Base-by-base conservation (phyloP, 108 stramenopile species). In the Fragilariopsis cylindrus region DNA sequence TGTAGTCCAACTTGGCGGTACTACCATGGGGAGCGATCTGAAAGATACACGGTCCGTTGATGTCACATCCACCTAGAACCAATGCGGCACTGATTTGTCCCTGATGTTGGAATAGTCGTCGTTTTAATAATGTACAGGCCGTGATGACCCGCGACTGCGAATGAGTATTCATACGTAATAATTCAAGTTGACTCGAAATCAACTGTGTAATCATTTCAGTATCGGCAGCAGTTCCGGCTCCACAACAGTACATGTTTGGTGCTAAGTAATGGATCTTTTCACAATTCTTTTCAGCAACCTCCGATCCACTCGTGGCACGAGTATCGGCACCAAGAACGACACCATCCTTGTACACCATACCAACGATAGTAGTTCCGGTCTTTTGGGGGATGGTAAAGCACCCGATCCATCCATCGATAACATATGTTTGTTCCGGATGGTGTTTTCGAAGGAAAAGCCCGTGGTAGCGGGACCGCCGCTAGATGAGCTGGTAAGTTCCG, bases 181-280 rank as follows among this genome's bases (percentile, higher is more conserved):
- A 81, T 64, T 97, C 98, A 68, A 99, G 89, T 65, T 98, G 94
- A 52, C 76, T 79, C 41, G 96, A 75, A 19, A 98, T 96, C 62
- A 97, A 63, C 64, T 96, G 95, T 40, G 98, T 98, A 42, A 98
- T 98, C 81, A 97, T 98, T 76, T 99, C 98, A 40, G 97, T 97
- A 74, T 99, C 99, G 63, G 98, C 99, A 52, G 98, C 98, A 0
- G 98, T 99, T 15, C 99, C 98, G n/a, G 99, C 96, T 18, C 99
- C 98, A 83, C 97, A 98, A 84, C 99, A 99, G 81, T 97, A 98
- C 62, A 99, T 97, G 81, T 99, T 99, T 78, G 96, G 96, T 1
- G 98, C 97, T 60, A 99, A 68, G 92, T 98, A 99, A 79, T 99
- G 99, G 66, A 99, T 98, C 82, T 99, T 99, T 79, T 97, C 95